phyloP scores from a whole-genome alignment of 2,329 filamentous ascomycete species.

The Metarhizium sp. region DNA sequence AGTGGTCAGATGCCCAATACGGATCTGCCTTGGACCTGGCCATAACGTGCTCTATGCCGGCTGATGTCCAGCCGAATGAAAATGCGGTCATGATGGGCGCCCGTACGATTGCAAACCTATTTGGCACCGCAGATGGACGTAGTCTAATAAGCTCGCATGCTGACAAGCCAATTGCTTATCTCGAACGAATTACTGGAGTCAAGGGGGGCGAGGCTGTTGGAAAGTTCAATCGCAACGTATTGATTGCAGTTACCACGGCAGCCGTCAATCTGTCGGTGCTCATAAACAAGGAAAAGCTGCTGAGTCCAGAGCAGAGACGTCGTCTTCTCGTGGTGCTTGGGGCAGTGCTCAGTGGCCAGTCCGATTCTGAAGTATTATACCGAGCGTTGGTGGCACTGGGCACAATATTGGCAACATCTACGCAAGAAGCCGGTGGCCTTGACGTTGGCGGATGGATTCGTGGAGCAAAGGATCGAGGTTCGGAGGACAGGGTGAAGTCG shows the following conservation, averaged over 20 bases:
- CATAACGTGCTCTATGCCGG: conserved; percentile 27
- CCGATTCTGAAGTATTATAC: conserved; percentile 76
- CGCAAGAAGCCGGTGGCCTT: conserved; percentile 31
- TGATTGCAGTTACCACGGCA: conserved; percentile 72
- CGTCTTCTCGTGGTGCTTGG: conserved; percentile 51
- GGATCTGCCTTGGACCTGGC: conserved; percentile 51
- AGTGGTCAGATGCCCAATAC: conserved; percentile 41
- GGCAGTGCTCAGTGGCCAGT: conserved; percentile 53
- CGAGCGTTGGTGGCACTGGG: conserved; percentile 75
- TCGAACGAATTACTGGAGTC: conserved; percentile 52
- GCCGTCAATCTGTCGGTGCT: conserved; percentile 80
- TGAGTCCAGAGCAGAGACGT: conserved; percentile 21
- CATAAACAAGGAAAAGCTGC: conserved; percentile 37
- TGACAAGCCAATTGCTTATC: conserved; percentile 50
- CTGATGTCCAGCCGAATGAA: conserved; percentile 51
- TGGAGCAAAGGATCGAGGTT: conserved; percentile 31
- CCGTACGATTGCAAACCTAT: conserved; percentile 75
- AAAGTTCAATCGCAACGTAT: conserved; percentile 63
- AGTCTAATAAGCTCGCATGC: conserved; percentile 48
- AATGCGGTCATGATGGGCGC: conserved; percentile 86
- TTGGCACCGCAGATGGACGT: conserved; percentile 64
- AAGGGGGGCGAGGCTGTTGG: conserved; percentile 38
- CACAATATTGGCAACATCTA: conserved; percentile 53
- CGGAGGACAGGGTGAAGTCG: conserved; percentile 38
- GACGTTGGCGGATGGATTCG: conserved; percentile 31